Conservation (phyloP, 768 basidiomycete species). For the Kwoniella europaea region DNA sequence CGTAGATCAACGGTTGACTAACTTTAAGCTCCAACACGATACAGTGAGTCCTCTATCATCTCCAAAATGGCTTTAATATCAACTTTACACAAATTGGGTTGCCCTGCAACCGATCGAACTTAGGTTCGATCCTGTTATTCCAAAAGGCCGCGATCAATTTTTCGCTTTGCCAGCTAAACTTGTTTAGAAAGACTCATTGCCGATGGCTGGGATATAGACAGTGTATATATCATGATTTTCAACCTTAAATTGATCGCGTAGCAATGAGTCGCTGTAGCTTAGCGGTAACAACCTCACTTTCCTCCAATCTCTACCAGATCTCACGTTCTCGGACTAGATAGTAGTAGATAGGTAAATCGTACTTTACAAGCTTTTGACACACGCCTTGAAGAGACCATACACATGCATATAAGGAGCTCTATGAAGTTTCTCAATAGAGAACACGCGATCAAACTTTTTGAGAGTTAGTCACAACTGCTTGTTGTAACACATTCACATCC, state of each 20-base stretch:
- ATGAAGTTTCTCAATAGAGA: background rate
- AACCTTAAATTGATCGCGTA: background rate
- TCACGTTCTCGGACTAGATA: background rate
- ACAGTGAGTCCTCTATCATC: too few relatives aligned
- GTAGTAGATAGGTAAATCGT: too few relatives aligned
- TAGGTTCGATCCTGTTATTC: background rate
- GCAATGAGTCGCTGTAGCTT: background rate
- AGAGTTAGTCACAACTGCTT: background rate
- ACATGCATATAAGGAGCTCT: background rate
- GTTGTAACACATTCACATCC: background rate
- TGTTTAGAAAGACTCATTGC: too few relatives aligned
- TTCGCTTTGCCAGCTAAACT: background rate
- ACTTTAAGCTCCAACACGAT: too few relatives aligned
- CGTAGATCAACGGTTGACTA: background rate
- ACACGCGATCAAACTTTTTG: slow-evolving; percentile 3
- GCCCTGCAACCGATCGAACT: background rate
- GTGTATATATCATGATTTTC: too few relatives aligned
- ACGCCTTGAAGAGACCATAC: background rate
- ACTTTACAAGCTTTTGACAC: background rate
- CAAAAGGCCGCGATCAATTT: slow-evolving; percentile 2
- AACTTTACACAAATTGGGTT: background rate
- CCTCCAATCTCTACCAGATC: background rate
- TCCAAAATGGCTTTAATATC: background rate
- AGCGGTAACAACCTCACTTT: background rate
- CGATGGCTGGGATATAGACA: too few relatives aligned